These are phyloP conservation scores for Globisporangium viniferum DNA, from an alignment of 352 stramenopile genomes.

Conservation along the genomic window DNA sequence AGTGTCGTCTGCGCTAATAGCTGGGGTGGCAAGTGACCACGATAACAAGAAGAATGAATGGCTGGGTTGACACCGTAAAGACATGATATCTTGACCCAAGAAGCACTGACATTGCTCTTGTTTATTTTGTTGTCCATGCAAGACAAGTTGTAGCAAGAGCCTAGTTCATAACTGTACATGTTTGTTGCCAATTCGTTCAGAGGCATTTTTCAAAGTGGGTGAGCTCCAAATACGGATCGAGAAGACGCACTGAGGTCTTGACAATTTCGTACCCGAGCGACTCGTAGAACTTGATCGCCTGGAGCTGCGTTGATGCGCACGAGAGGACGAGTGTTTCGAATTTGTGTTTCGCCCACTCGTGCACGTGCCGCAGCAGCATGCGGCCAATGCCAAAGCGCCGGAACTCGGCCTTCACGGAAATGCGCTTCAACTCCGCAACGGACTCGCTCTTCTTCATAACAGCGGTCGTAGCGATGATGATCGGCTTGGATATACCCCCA, in stretches of 20 bases:
- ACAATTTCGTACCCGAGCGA: constrained; percentile 16
- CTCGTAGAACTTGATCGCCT: constrained; percentile 19
- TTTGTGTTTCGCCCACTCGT: constrained; percentile 14
- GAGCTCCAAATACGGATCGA: background rate
- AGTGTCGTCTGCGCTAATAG: no score
- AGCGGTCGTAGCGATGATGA: background rate
- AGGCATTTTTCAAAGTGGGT: background rate
- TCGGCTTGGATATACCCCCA: background rate
- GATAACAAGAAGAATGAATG: no score
- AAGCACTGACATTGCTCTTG: no score
- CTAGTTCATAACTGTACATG: no score
- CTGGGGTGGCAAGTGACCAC: no score
- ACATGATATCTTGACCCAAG: no score
- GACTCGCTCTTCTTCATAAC: background rate
- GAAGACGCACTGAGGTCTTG: constrained; percentile 1
- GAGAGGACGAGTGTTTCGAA: constrained; percentile 15
- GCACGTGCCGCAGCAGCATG: constrained; percentile 11
- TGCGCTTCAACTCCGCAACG: background rate
- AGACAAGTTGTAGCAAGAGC: no score
- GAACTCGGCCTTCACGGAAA: constrained; percentile 13
- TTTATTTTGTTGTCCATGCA: no score
- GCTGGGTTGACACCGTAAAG: no score
- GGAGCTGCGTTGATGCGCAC: background rate
- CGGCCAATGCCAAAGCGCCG: constrained; percentile 17
- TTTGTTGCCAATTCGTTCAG: background rate